These are phyloP conservation scores for Colletotrichum caudatum DNA, from an alignment of 2,329 filamentous ascomycete species.

Conservation along the genomic window DNA sequence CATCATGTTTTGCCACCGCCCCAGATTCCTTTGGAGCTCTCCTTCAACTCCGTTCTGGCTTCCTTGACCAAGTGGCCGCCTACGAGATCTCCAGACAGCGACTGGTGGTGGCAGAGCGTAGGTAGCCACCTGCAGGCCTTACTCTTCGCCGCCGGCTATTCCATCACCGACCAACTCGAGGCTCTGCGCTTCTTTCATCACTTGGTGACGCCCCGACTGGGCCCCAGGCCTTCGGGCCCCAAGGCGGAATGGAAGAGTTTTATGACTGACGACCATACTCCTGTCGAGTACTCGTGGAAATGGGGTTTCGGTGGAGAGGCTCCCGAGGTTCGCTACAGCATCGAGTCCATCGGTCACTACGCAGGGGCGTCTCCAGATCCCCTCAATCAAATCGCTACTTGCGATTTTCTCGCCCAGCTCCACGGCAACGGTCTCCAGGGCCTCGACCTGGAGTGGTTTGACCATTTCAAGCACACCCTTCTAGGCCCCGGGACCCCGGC, in stretches of 20 bases:
- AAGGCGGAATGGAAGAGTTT: constrained; percentile 51
- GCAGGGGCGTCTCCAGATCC: constrained; percentile 46
- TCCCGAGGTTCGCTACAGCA: constrained; percentile 49
- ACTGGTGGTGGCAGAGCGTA: constrained; percentile 10
- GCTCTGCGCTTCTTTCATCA: constrained; percentile 11
- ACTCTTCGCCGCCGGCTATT: constrained; percentile 2
- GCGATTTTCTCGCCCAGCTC: constrained; percentile 25
- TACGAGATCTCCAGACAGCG: not conserved
- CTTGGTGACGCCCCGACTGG: not conserved
- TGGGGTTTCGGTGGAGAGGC: constrained; percentile 43
- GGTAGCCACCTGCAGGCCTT: constrained; percentile 4
- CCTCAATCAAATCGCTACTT: constrained; percentile 41
- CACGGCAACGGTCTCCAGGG: constrained; percentile 26
- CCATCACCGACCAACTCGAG: not conserved
- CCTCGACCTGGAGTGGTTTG: constrained; percentile 41
- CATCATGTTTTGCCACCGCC: not conserved
- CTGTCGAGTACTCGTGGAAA: constrained; percentile 54
- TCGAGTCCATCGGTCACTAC: constrained; percentile 48
- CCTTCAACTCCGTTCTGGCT: not conserved
- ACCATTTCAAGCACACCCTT: constrained; percentile 37
- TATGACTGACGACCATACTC: constrained; percentile 55
- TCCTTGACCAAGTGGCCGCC: not conserved
- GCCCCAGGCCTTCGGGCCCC: not conserved
- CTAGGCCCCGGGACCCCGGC: constrained; percentile 3
- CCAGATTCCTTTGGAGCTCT: not conserved